Conservation (phyloP, 768 basidiomycete genomes). For the Rhodotorula diobovata region DNA sequence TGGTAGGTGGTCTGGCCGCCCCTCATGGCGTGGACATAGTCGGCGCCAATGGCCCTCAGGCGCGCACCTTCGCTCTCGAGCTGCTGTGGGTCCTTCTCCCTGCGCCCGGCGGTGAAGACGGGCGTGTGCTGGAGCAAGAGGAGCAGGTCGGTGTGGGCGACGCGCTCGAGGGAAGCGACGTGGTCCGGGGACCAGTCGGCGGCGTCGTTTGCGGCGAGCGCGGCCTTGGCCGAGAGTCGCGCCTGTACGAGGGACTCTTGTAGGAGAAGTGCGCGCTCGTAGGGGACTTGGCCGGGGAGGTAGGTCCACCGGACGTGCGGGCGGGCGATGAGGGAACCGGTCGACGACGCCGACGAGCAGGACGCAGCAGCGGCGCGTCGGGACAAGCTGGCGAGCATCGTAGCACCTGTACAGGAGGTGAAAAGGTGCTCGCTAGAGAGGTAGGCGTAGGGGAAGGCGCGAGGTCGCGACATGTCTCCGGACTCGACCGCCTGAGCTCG, state of each 20-base stretch:
- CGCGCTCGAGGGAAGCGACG: slow-evolving; percentile 52
- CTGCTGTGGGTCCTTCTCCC: slow-evolving; percentile 57
- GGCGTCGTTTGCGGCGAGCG: background rate
- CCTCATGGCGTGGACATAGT: slow-evolving; percentile 72
- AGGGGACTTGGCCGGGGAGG: slow-evolving; percentile 33
- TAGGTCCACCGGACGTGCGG: slow-evolving; percentile 28
- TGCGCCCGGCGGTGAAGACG: slow-evolving; percentile 89
- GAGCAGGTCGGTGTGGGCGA: slow-evolving; percentile 51
- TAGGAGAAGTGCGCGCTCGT: slow-evolving; percentile 45
- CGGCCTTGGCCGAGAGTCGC: slow-evolving; percentile 21
- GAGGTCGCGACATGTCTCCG: too few relatives aligned
- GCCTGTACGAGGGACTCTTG: slow-evolving; percentile 41
- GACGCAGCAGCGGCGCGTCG: background rate
- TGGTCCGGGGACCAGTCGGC: background rate
- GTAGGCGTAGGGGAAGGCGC: too few relatives aligned
- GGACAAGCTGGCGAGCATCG: background rate
- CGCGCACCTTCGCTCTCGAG: slow-evolving; percentile 54
- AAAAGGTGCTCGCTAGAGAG: too few relatives aligned
- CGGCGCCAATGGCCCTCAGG: slow-evolving; percentile 73
- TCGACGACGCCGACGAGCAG: background rate
- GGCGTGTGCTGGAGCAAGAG: slow-evolving; percentile 84
- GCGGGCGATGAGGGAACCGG: background rate
- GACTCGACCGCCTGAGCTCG: too few relatives aligned
- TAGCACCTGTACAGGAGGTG: too few relatives aligned
- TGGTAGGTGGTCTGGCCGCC: slow-evolving; percentile 96